Evolutionary conservation across 1,284 basidiomycete species (phyloP).

Genomic region (Moesziomyces sp.): DNA sequence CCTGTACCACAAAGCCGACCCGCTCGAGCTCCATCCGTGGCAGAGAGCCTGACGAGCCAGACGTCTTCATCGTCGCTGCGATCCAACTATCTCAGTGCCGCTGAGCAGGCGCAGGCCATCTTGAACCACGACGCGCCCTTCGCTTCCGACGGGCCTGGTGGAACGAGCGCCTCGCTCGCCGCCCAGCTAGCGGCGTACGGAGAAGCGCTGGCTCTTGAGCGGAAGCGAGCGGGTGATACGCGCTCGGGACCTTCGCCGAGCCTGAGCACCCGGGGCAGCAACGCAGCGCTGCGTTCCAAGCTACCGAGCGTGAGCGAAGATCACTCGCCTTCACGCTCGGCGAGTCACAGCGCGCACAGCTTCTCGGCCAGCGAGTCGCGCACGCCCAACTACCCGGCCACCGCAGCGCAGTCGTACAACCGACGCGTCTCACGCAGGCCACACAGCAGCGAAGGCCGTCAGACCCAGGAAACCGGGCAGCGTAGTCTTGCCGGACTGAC

Average conservation of each 20-base stretch:
- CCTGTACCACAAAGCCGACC: slow-evolving; percentile 5
- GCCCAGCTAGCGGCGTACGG: slow-evolving; percentile 55
- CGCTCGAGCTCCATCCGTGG: slow-evolving; percentile 22
- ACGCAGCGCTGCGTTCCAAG: slow-evolving; percentile 40
- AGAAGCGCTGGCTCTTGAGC: slow-evolving; percentile 49
- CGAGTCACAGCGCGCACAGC: slow-evolving; percentile 17
- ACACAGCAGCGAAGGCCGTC: slow-evolving; percentile 45
- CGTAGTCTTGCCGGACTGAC: slow-evolving; percentile 3
- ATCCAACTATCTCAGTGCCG: slow-evolving; percentile 42
- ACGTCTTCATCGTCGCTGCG: slow-evolving; percentile 43
- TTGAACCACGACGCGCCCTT: slow-evolving; percentile 42
- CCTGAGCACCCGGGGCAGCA: slow-evolving; percentile 42
- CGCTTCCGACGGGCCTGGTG: slow-evolving; percentile 30
- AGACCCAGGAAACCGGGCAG: slow-evolving; percentile 20
- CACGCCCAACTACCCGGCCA: slow-evolving; percentile 25
- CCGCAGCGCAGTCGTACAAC: slow-evolving; percentile 44
- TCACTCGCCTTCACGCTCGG: slow-evolving; percentile 34
- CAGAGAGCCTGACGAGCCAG: slow-evolving; percentile 29
- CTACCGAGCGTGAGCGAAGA: slow-evolving; percentile 51
- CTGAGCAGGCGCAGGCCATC: slow-evolving; percentile 54
- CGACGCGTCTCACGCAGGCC: slow-evolving; percentile 32
- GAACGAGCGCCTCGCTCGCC: slow-evolving; percentile 35
- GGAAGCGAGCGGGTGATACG: slow-evolving; percentile 38
- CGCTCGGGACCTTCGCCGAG: slow-evolving; percentile 38
- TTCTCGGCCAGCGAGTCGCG: slow-evolving; percentile 30